Conservation (phyloP, 2,329 filamentous ascomycete species). For the Akanthomyces muscarius region DNA sequence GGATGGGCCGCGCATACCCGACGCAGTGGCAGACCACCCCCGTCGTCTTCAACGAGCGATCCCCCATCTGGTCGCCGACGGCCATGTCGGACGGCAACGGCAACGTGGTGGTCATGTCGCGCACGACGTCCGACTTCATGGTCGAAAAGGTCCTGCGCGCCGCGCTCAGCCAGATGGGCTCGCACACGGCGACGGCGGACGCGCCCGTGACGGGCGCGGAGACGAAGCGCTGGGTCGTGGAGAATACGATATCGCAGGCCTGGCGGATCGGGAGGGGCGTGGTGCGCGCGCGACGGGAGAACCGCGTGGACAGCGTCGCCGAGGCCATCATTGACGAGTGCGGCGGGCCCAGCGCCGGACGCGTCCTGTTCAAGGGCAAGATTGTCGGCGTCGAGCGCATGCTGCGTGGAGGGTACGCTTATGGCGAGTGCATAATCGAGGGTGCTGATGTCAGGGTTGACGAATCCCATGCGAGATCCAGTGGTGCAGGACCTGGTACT, state of each 20-base stretch:
- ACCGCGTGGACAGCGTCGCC: conserved; percentile 50
- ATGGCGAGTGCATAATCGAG: conserved; percentile 56
- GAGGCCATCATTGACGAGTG: conserved; percentile 57
- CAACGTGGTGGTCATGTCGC: conserved; percentile 47
- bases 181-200: conserved; percentile 45
- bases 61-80: conserved; percentile 42
- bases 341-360: conserved; percentile 49
- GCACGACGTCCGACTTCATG: conserved; percentile 41
- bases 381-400: conserved; percentile 57
- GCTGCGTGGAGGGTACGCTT: conserved; percentile 53
- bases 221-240: conserved; percentile 47
- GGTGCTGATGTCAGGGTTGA: conserved; percentile 39
- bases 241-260: conserved; percentile 49
- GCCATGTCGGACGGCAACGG: conserved; percentile 51
- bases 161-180: conserved; percentile 53
- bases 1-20: conserved; percentile 55
- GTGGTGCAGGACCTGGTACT: conserved; percentile 18
- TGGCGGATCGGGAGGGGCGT: conserved; percentile 60
- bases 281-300: conserved; percentile 44
- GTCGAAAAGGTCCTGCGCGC: conserved; percentile 49
- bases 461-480: conserved; percentile 13
- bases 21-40: conserved; percentile 54
- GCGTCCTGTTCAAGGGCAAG: conserved; percentile 60
- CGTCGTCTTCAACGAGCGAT: conserved; percentile 46
- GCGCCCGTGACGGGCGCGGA: conserved; percentile 46